Base-by-base conservation (phyloP, 805 yeast species). In the Yamadazyma ubonensis region DNA sequence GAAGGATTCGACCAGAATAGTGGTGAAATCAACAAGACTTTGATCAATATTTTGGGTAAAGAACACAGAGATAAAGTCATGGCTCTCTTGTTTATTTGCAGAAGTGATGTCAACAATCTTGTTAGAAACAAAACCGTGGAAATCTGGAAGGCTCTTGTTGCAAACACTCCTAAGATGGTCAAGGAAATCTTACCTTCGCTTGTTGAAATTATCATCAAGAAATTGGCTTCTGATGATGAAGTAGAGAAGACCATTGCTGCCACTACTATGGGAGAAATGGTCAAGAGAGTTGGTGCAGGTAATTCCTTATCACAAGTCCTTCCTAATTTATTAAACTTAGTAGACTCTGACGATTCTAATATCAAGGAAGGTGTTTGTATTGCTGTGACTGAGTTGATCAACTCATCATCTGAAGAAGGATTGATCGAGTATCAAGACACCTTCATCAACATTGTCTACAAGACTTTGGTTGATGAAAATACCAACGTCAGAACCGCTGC, bases 131-230 rank as follows among this genome's bases (percentile, higher is more conserved):
- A 95, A 18, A 82, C 98, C 9, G 79, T 87, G 44, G 96, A 93
- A 53, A 88, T 93, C 33, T 93, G 99, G 99, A 90, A 90, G 66
- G 88, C 96, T 0, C 71, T 93, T 57, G 97, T 93, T 37, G 86
- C 96, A 34, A 93, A 93, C 59, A 93, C 99, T 16, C 98, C 99
- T 30, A 81, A 86, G 57, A 86, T 96, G 3, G 84, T 93, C 33
- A 91, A 86, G 69, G 97, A 90, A 60, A 88, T 93, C 45, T 64
- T 93, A 46, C 95, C 96, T 21, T 73, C 88, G 4, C 77, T 93
- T 48, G 86, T 93, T 4, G 76, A 76, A 44, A 76, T 87, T 53
- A 81, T 93, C 54, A 87, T 93, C 43, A 78, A 82, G 50, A 77
- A 88, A 54, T 73, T 93, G 59, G 95, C 96, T 0, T 81, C 89